Evolutionary conservation across 768 basidiomycete species (phyloP).

Genomic region (Pleurotus djamor): DNA sequence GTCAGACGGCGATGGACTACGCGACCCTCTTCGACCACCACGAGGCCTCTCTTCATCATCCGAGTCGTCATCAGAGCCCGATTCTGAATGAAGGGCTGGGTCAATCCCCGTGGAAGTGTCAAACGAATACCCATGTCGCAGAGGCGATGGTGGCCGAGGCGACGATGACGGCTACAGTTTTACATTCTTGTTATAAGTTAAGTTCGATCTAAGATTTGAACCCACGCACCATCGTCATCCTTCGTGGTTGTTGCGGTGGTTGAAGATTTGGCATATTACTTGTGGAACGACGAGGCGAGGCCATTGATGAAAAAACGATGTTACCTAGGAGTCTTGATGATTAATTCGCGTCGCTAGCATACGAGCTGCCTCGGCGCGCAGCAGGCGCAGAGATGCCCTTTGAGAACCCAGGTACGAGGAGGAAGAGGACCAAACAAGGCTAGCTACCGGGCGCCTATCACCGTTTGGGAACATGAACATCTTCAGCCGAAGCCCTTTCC

Average conservation of each 20-base stretch:
- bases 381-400: background rate
- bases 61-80: conserved; percentile 23
- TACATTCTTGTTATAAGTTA: background rate
- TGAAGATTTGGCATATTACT: conserved; percentile 3
- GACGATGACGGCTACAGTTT: background rate
- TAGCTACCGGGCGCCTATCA: background rate
- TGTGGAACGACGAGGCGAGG: background rate
- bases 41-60: conserved; percentile 42
- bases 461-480: too few species aligned
- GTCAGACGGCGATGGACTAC: conserved; percentile 53
- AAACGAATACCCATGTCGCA: conserved; percentile 60
- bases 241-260: background rate
- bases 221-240: conserved; percentile 3
- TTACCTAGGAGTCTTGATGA: background rate
- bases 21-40: conserved; percentile 31
- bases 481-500: too few species aligned
- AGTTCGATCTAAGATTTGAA: background rate
- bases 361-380: background rate
- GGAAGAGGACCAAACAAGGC: background rate
- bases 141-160: conserved; percentile 64
- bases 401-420: background rate
- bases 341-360: background rate
- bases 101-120: conserved; percentile 59
- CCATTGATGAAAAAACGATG: background rate
- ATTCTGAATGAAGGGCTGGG: conserved; percentile 1